These are phyloP conservation scores for Nemania bipapillata DNA, from an alignment of 2,329 filamentous ascomycete species.

Conservation along the genomic window DNA sequence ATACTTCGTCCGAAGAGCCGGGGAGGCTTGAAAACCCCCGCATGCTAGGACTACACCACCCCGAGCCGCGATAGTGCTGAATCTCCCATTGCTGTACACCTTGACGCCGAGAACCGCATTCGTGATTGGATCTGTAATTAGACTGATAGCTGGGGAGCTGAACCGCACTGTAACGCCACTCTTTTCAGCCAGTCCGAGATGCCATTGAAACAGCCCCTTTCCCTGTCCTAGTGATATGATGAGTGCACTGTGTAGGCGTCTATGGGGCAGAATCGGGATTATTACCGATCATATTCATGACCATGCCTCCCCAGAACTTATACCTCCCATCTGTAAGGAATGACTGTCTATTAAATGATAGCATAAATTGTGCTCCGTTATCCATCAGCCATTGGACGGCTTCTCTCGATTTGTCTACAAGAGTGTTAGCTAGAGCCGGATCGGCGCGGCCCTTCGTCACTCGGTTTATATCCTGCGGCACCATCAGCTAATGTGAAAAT, in stretches of 20 bases:
- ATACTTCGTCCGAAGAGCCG: conserved; percentile 64
- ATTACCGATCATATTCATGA: conserved; percentile 52
- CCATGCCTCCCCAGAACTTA: conserved; percentile 75
- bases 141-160: conserved; percentile 33
- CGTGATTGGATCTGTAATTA: conserved; percentile 37
- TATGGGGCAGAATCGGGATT: neutral
- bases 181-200: conserved; percentile 38
- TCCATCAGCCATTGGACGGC: conserved; percentile 66
- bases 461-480: conserved; percentile 61
- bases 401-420: conserved; percentile 64
- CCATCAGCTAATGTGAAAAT: neutral
- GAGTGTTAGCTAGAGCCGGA: conserved; percentile 57
- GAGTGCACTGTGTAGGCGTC: neutral
- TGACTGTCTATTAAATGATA: conserved; percentile 73
- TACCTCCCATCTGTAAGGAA: conserved; percentile 69
- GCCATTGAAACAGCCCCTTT: conserved; percentile 43
- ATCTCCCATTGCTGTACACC: conserved; percentile 32
- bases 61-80: conserved; percentile 45
- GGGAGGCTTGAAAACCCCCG: conserved; percentile 72
- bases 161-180: conserved; percentile 38
- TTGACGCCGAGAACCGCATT: conserved; percentile 39
- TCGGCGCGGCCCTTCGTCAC: conserved; percentile 67
- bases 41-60: conserved; percentile 63
- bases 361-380: conserved; percentile 66
- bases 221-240: conserved; percentile 37